Evolutionary conservation across 495 filamentous ascomycete species (phyloP), one percentile per base, ranked within the genome.

Genomic region (Recurvomyces mirabilis): DNA sequence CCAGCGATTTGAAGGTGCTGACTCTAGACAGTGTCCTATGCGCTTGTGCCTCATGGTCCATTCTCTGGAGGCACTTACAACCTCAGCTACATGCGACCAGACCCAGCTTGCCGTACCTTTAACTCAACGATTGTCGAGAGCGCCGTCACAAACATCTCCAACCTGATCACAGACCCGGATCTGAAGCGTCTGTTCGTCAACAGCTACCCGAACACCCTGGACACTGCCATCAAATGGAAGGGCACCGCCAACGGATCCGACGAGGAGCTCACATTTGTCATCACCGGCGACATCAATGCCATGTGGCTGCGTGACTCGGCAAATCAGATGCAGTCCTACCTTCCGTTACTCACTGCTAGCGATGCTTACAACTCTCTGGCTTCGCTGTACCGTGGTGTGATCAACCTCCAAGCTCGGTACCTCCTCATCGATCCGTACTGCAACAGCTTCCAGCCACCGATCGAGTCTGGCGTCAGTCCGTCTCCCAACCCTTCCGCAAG

Each of bases 281-380:
- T 79, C 50, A 79, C 76, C 11, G 75, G 76, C 20, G 25, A 46
- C 17, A 78, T 78, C 59, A 71, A 79, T 47, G 76, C 78, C 38
- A 81, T 82, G 77, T 82, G 79, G 79, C 64, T 84, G 34, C 68
- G 79, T 21, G 79, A 82, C 54, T 76, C 70, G 20, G 71, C 78
- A 23, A 82, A 81, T 55, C 78, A 82, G 55, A 60, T 84, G 53
- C 71, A 78, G 43, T 72, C 70, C 23, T 84, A 82, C 57, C 67
- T 75, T 23, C 63, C 73, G 0, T 56, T 81, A 4, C 56, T 81
- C 17, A 68, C 73, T 44, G 61, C 72, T 10, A 73, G 65, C 9
- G 49, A 55, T n/a, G 60, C 66, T 5, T 53, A 61, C 11, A 59
- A 77, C 42, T 71, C 68, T 1, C 53, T 84, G 18, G 77, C 78